Evolutionary conservation across 306 rosid species (phyloP), one percentile per base, ranked within the genome.

Genomic region (Cucurbita maxima): DNA sequence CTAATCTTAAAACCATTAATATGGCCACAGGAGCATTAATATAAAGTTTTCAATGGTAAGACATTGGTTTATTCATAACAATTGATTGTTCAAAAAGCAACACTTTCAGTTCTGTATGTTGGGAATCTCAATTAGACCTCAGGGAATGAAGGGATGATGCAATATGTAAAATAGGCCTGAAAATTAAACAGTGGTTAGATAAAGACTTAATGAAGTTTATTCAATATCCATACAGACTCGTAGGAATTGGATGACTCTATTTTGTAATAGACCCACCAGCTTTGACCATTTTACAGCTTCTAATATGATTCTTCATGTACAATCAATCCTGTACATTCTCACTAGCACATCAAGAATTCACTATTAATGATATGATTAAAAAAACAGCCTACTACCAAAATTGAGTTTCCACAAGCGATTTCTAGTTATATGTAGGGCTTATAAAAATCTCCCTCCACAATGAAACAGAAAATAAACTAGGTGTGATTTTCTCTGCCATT

Each of bases 381-480:
- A 61, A 14, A 25, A 69, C 36, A 11, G 14, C 20, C 25, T 48
- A 69, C 58, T 14, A 69, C 8, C 37, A 25, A 69, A 13, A 25
- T 30, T n/a, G 50, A 3, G 58, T 69, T 69, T 69, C 22, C 40
- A 48, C 58, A 4, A 30, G 43, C 44, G 22, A n/a, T 68, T 69
- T 18, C 13, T 67, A 67, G 12, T 19, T 11, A 69, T 12, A 25
- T 25, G 14, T 48, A 58, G 73, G 25, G 74, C 44, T 48, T 69
- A n/a, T 48, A 69, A 38, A 69, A 69, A 69, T 69, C 44, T 48
- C 74, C 52, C 74, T 69, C 43, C 20, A 48, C 41, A 48, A 69
- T 48, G 8, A 25, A 48, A 69, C 25, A 22, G 13, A 19, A 25
- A 30, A 69, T 69, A 22, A 44, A 12, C 43, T 68, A 47, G 16